Conservation (phyloP, 805 yeast genomes). For the Candida golubevii region DNA sequence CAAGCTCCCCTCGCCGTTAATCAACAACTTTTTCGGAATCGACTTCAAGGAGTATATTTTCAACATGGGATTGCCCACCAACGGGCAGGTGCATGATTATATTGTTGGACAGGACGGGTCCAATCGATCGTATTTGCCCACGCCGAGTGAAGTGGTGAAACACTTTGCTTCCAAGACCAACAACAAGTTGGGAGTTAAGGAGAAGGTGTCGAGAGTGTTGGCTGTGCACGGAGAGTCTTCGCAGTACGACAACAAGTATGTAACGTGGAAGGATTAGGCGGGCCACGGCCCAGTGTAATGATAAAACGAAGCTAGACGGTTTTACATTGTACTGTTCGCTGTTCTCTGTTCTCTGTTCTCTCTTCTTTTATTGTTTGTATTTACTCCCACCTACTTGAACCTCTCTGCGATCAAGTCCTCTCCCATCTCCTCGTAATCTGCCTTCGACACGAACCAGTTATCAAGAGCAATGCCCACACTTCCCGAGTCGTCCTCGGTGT, state of each 20-base stretch:
- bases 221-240: slow-evolving; percentile 49
- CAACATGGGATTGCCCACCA: slow-evolving; percentile 77
- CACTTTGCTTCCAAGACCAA: slow-evolving; percentile 52
- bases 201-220: slow-evolving; percentile 57
- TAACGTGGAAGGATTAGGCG: slow-evolving; percentile 35
- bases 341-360: too few species aligned
- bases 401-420: slow-evolving; percentile 41
- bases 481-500: slow-evolving; percentile 18
- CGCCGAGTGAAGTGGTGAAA: slow-evolving; percentile 61
- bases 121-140: slow-evolving; percentile 62
- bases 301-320: too few species aligned
- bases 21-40: slow-evolving; percentile 37
- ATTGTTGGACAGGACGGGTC: slow-evolving; percentile 67
- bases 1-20: slow-evolving; percentile 27
- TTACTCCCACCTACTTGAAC: slow-evolving; percentile 28
- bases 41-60: slow-evolving; percentile 49
- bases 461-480: slow-evolving; percentile 37
- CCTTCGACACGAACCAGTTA: slow-evolving; percentile 54
- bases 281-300: not conserved
- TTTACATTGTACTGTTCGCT: too few species aligned
- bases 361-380: too few species aligned
- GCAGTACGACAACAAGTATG: slow-evolving; percentile 39
- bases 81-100: slow-evolving; percentile 56
- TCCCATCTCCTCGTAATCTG: slow-evolving; percentile 65
- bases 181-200: slow-evolving; percentile 55